A percentile compares a stretch with the other conserved stretches of the same genome.
phyloP scores from a whole-genome alignment of 2,329 filamentous ascomycete species.

The Nakataea oryzae region DNA sequence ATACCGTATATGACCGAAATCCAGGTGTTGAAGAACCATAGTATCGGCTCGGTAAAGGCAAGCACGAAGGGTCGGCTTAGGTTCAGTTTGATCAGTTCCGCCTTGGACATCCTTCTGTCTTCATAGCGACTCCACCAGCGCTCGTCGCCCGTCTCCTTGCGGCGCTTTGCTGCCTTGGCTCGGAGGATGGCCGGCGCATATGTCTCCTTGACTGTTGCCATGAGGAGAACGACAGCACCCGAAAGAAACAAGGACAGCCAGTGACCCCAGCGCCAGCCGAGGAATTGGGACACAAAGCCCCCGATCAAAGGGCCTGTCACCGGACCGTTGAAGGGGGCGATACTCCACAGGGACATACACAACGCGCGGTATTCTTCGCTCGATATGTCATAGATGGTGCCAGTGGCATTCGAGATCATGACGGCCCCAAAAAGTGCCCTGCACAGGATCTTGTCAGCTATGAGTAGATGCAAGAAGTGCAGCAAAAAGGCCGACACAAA shows the following conservation, averaged over 20 bases:
- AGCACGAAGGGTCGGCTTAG: conserved; percentile 69
- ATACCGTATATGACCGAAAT: conserved; percentile 81
- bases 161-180: conserved; percentile 49
- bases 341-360: conserved; percentile 73
- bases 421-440: conserved; percentile 39
- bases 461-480: neutral
- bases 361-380: conserved; percentile 68
- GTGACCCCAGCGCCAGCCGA: conserved; percentile 83
- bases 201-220: conserved; percentile 59
- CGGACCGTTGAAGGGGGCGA: conserved; percentile 76
- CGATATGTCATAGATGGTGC: conserved; percentile 76
- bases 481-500: conserved; percentile 8
- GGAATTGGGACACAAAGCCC: conserved; percentile 65
- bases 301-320: conserved; percentile 60
- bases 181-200: conserved; percentile 65
- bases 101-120: conserved; percentile 49
- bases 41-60: conserved; percentile 70
- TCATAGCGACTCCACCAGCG: conserved; percentile 78
- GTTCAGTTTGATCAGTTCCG: conserved; percentile 61
- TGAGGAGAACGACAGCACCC: conserved; percentile 47
- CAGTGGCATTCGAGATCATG: conserved; percentile 75
- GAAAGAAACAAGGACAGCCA: conserved; percentile 70
- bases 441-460: neutral
- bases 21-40: conserved; percentile 60
- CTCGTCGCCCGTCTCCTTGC: conserved; percentile 59